Percentiles rank a stretch among this genome's conserved stretches.
Conservation (phyloP, 768 basidiomycete genomes). For the Russula vinacea region DNA sequence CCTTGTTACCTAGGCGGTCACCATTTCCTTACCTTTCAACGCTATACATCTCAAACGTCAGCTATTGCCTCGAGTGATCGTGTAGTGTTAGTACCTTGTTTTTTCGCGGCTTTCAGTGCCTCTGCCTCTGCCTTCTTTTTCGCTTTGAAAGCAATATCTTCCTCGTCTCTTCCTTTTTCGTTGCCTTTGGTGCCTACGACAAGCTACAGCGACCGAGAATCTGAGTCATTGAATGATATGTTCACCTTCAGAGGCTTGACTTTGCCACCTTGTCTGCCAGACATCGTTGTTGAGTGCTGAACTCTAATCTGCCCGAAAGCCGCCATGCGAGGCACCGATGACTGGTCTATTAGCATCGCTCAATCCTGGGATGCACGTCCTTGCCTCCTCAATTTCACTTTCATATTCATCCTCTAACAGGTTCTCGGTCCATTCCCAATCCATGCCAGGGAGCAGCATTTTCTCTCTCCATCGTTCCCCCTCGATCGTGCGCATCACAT, state of each 20-base stretch:
- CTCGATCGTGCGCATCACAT: conserved; percentile 50
- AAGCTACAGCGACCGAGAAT: neutral
- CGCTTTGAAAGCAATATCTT: conserved; percentile 68
- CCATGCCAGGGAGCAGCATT: conserved; percentile 80
- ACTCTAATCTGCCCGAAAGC: neutral
- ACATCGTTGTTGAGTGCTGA: conserved; percentile 39
- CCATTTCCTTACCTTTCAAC: conserved; percentile 45
- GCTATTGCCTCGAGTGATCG: neutral
- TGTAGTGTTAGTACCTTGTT: conserved; percentile 52
- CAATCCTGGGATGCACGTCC: conserved; percentile 67
- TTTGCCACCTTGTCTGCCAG: conserved; percentile 78
- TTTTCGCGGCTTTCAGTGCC: conserved; percentile 67
- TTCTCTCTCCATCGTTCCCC: conserved; percentile 74
- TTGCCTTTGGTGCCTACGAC: conserved; percentile 76
- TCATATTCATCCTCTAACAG: conserved; percentile 36
- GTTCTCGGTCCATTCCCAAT: conserved; percentile 82
- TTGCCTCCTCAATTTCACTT: neutral
- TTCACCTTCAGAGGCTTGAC: conserved; percentile 80
- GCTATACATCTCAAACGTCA: conserved; percentile 39
- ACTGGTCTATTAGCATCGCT: conserved; percentile 11
- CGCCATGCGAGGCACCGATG: neutral
- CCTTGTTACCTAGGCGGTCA: conserved; percentile 6
- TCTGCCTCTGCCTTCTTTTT: conserved; percentile 74
- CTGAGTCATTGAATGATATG: neutral
- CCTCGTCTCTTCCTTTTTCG: conserved; percentile 69